phyloP scores from a whole-genome alignment of 768 basidiomycete genomes.

The Suillus clintonianus region DNA sequence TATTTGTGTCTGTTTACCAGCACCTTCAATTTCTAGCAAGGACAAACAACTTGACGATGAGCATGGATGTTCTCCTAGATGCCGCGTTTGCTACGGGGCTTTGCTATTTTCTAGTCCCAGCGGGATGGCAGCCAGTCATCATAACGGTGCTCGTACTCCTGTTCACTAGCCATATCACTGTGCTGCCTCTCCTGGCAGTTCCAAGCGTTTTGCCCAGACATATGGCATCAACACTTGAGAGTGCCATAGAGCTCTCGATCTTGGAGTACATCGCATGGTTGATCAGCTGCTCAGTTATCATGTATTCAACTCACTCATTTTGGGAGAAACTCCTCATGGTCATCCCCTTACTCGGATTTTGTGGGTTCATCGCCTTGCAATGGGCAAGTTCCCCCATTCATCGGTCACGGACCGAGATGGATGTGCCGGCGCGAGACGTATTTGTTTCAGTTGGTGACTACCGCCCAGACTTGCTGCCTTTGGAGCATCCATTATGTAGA shows the following conservation, averaged over 20 bases:
- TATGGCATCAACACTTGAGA: background rate
- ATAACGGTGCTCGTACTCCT: background rate
- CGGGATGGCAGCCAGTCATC: background rate
- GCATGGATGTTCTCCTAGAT: background rate
- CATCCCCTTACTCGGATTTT: background rate
- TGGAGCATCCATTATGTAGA: background rate
- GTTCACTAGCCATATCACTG: background rate
- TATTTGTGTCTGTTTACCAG: constrained; percentile 2
- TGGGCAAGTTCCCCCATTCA: no score
- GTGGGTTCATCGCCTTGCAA: background rate
- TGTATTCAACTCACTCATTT: background rate
- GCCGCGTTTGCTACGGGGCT: background rate
- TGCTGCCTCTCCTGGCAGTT: background rate
- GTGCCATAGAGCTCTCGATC: background rate
- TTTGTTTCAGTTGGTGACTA: background rate
- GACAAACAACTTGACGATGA: background rate
- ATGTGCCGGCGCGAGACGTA: background rate
- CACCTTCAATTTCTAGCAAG: background rate
- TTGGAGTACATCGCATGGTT: background rate
- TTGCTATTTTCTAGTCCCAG: background rate
- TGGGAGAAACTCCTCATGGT: background rate
- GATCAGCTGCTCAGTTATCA: background rate
- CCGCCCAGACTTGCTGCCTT: background rate
- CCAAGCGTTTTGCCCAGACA: background rate
- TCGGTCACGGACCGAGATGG: background rate